phyloP scores from a whole-genome alignment of 345 rosid species.

The Camelina hispida region DNA sequence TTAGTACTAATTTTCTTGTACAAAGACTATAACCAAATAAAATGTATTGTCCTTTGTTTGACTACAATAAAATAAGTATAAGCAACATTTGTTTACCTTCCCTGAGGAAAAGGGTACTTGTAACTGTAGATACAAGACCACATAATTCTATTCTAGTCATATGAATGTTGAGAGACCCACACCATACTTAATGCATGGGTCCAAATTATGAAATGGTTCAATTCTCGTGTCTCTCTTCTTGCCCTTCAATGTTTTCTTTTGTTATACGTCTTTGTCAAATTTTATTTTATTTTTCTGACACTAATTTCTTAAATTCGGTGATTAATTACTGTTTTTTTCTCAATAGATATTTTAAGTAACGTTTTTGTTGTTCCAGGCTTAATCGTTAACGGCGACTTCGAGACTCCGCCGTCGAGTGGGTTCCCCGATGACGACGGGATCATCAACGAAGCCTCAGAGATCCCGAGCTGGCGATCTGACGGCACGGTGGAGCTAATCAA shows the following conservation, averaged over 20 bases:
- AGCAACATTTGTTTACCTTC: neutral
- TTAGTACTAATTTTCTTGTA: neutral
- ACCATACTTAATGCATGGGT: conserved; percentile 23
- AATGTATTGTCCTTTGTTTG: too few species aligned
- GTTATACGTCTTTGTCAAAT: conserved; percentile 18
- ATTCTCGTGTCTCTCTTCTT: conserved; percentile 24
- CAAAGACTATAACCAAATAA: too few species aligned
- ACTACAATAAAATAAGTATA: too few species aligned
- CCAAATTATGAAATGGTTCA: conserved; percentile 9
- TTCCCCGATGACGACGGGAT: conserved; percentile 64
- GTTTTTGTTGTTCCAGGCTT: conserved; percentile 49
- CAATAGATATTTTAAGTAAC: neutral
- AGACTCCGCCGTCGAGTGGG: conserved; percentile 63
- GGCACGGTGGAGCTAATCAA: conserved; percentile 84
- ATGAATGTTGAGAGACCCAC: conserved; percentile 16
- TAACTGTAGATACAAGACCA: conserved; percentile 27
- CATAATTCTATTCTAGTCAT: neutral
- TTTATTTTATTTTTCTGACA: conserved; percentile 5
- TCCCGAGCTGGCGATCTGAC: conserved; percentile 71
- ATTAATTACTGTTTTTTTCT: neutral
- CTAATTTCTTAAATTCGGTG: neutral
- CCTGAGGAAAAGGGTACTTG: conserved; percentile 28
- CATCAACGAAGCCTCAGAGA: conserved; percentile 50
- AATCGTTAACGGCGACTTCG: conserved; percentile 79
- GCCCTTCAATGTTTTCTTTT: neutral